Conservation (phyloP, 2,329 filamentous ascomycete genomes). For the Cryphonectria naterciae region DNA sequence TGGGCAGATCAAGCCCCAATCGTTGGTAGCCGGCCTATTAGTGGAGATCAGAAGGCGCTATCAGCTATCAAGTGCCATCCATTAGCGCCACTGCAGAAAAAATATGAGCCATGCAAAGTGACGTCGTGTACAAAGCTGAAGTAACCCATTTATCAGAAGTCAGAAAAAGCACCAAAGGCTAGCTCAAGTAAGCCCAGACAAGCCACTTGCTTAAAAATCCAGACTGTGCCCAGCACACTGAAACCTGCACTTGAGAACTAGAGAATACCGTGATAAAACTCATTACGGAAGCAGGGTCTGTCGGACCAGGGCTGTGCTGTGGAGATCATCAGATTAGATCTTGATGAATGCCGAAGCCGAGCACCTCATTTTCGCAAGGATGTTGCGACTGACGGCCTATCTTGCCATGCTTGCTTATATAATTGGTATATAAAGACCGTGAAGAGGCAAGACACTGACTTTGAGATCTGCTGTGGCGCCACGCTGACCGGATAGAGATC, state of each 20-base stretch:
- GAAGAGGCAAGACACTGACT: not conserved
- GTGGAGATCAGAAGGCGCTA: not conserved
- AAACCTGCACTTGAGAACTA: not conserved
- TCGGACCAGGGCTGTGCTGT: not conserved
- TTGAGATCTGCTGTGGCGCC: not conserved
- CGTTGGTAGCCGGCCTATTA: not conserved
- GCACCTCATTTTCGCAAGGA: slow-evolving; percentile 6
- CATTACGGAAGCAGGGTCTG: not conserved
- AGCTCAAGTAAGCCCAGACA: not conserved
- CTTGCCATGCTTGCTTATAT: not conserved
- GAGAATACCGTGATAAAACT: not conserved
- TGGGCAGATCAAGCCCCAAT: not conserved
- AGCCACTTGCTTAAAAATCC: not conserved
- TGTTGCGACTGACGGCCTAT: not conserved
- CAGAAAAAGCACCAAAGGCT: not conserved
- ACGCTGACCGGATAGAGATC: not conserved
- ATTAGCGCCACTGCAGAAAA: not conserved
- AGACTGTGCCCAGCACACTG: not conserved
- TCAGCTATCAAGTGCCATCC: not conserved
- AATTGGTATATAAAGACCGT: not conserved
- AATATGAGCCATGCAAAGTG: not conserved
- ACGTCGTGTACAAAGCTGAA: not conserved
- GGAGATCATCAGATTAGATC: not conserved
- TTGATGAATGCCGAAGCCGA: not conserved
- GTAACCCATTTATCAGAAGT: not conserved